Conservation (phyloP, 2,329 filamentous ascomycete genomes). For the Ophiostoma sp. region DNA sequence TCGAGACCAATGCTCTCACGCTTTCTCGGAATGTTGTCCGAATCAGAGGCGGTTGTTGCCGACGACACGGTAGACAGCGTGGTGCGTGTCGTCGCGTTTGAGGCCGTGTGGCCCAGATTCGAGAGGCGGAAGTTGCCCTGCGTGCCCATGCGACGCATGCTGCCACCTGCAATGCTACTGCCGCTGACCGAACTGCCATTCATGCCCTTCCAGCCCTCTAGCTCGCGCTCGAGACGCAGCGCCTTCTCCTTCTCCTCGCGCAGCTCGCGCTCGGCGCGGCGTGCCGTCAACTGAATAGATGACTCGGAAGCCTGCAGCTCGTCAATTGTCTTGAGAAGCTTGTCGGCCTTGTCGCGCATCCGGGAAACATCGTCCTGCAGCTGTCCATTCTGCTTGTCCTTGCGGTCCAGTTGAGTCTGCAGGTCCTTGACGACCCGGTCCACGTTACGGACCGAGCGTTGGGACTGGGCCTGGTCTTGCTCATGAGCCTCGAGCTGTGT, state of each 20-base stretch:
- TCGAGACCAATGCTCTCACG: slow-evolving; percentile 61
- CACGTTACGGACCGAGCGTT: slow-evolving; percentile 83
- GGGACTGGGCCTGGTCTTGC: slow-evolving; percentile 69
- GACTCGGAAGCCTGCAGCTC: slow-evolving; percentile 88
- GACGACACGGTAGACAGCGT: slow-evolving; percentile 31
- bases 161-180: slow-evolving; percentile 44
- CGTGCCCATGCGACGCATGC: slow-evolving; percentile 44
- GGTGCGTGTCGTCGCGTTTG: slow-evolving; percentile 28
- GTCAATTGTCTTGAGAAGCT: slow-evolving; percentile 84
- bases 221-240: slow-evolving; percentile 76
- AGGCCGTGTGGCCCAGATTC: slow-evolving; percentile 25
- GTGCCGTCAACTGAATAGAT: slow-evolving; percentile 69
- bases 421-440: slow-evolving; percentile 93
- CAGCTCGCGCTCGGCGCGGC: slow-evolving; percentile 83
- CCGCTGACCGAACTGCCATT: slow-evolving; percentile 29
- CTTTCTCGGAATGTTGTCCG: slow-evolving; percentile 46
- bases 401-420: slow-evolving; percentile 84
- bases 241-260: slow-evolving; percentile 81
- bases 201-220: slow-evolving; percentile 75
- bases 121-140: slow-evolving; percentile 34
- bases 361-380: slow-evolving; percentile 78
- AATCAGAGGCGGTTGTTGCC: slow-evolving; percentile 5
- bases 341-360: slow-evolving; percentile 84
- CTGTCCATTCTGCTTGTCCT: slow-evolving; percentile 79
- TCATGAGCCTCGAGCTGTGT: slow-evolving; percentile 79